These are phyloP conservation scores for Eucalyptus curtisii DNA, from an alignment of 345 rosid species.

Conservation along the genomic window DNA sequence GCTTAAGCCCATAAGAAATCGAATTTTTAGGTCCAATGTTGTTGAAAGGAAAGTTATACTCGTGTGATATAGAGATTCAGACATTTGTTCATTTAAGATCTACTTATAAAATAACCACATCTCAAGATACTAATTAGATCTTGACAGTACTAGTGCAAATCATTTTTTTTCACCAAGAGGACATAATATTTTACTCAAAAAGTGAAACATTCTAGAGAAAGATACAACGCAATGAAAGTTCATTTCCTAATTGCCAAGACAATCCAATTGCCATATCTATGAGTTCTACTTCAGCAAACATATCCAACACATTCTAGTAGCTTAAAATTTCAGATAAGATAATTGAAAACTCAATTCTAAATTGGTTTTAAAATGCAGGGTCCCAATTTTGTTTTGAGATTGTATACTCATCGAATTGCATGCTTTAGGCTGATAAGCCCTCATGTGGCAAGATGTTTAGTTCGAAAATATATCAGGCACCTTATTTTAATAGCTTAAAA, in stretches of 20 bases:
- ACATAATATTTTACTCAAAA: neutral
- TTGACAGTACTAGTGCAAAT: neutral
- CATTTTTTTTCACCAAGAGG: neutral
- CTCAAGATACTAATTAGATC: neutral
- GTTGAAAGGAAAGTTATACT: neutral
- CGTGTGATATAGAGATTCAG: neutral
- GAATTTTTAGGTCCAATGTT: neutral
- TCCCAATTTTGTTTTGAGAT: neutral
- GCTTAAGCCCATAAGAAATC: neutral
- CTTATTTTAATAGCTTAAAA: neutral
- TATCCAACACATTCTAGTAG: neutral
- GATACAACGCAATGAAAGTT: neutral
- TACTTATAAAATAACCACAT: neutral
- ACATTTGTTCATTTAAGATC: neutral
- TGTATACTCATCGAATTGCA: neutral
- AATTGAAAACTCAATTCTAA: neutral
- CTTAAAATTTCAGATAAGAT: neutral
- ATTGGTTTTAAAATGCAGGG: neutral
- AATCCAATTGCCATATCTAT: neutral
- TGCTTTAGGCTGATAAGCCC: neutral
- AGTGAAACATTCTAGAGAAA: neutral
- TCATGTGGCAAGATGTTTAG: neutral
- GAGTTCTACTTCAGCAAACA: neutral
- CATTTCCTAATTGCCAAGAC: neutral
- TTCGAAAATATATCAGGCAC: neutral